phyloP scores from a whole-genome alignment of 1,139 yeast species.

The Magnusiomyces tetraspermus region DNA sequence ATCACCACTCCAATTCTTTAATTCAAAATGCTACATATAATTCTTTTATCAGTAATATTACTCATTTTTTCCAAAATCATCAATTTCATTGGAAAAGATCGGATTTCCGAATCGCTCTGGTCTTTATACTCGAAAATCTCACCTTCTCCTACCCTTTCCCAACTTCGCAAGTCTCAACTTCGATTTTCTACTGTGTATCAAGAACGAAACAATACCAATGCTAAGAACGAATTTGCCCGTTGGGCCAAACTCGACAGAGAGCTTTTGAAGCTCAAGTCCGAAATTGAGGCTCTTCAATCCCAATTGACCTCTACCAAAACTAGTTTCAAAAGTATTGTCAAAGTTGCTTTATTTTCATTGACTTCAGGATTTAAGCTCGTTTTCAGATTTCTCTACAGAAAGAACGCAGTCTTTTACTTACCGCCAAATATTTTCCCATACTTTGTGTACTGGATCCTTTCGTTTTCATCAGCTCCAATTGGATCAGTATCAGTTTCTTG shows the following conservation, averaged over 20 bases:
- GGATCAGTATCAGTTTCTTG: slow-evolving; percentile 35
- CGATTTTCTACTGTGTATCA: slow-evolving; percentile 43
- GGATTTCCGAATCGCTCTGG: slow-evolving; percentile 34
- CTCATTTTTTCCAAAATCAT: slow-evolving; percentile 19
- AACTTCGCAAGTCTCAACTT: slow-evolving; percentile 35
- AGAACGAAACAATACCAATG: slow-evolving; percentile 56
- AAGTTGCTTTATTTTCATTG: slow-evolving; percentile 23
- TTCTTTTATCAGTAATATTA: too few species aligned
- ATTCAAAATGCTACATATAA: too few species aligned
- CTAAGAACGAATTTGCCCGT: slow-evolving; percentile 89
- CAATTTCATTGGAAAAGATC: slow-evolving; percentile 23
- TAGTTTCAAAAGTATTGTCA: slow-evolving; percentile 30
- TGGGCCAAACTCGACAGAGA: slow-evolving; percentile 90
- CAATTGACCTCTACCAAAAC: slow-evolving; percentile 35
- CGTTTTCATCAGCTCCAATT: slow-evolving; percentile 49
- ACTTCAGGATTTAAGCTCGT: slow-evolving; percentile 37
- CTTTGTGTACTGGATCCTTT: slow-evolving; percentile 46
- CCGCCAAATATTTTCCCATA: slow-evolving; percentile 53
- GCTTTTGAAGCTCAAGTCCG: slow-evolving; percentile 47
- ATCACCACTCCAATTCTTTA: too few species aligned
- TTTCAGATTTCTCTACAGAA: slow-evolving; percentile 49
- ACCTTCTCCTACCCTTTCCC: slow-evolving; percentile 30
- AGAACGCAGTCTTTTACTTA: slow-evolving; percentile 49
- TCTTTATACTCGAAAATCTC: slow-evolving; percentile 33
- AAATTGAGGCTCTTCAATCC: slow-evolving; percentile 39